Percentiles rank a stretch among this genome's conserved stretches.
These are phyloP conservation scores for Tylopilus sp. DNA, from an alignment of 1,284 basidiomycete species.

Conservation along the genomic window DNA sequence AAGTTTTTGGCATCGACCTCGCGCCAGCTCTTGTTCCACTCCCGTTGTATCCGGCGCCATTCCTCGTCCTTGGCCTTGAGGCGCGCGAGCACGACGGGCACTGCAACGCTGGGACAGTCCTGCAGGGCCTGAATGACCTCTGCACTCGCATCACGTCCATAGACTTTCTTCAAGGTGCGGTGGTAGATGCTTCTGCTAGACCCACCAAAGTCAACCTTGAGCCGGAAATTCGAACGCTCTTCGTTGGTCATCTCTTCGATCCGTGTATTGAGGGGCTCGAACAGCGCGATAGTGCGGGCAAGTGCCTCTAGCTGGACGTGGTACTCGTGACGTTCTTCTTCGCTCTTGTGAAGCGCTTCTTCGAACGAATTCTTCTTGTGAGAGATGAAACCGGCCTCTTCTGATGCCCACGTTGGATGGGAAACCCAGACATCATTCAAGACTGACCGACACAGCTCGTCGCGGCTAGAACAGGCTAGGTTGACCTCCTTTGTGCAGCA, in stretches of 20 bases:
- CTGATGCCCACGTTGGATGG: slow-evolving; percentile 97
- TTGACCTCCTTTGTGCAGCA: slow-evolving; percentile 69
- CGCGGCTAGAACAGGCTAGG: slow-evolving; percentile 91
- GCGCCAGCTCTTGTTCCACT: slow-evolving; percentile 97
- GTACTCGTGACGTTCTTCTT: slow-evolving; percentile 98
- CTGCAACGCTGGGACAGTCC: slow-evolving; percentile 86
- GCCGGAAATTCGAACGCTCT: slow-evolving; percentile 80
- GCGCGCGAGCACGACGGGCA: slow-evolving; percentile 89
- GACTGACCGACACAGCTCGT: slow-evolving; percentile 94
- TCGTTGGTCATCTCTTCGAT: slow-evolving; percentile 90
- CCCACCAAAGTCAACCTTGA: slow-evolving; percentile 89
- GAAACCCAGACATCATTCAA: slow-evolving; percentile 97
- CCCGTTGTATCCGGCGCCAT: slow-evolving; percentile 92
- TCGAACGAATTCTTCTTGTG: slow-evolving; percentile 99
- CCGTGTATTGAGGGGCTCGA: slow-evolving; percentile 87
- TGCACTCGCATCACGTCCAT: slow-evolving; percentile 78
- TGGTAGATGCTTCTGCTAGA: slow-evolving; percentile 89
- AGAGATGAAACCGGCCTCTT: slow-evolving; percentile 90
- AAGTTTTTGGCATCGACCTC: slow-evolving; percentile 98
- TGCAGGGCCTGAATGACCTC: slow-evolving; percentile 92
- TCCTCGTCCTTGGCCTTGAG: slow-evolving; percentile 97
- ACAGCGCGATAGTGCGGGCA: slow-evolving; percentile 85
- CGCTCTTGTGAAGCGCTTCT: slow-evolving; percentile 93
- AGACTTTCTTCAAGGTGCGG: slow-evolving; percentile 93
- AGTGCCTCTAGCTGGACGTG: slow-evolving; percentile 96